Evolutionary conservation across 257 asterid species (phyloP), one percentile per base, ranked within the genome.

Genomic region (Penstemon barbatus): DNA sequence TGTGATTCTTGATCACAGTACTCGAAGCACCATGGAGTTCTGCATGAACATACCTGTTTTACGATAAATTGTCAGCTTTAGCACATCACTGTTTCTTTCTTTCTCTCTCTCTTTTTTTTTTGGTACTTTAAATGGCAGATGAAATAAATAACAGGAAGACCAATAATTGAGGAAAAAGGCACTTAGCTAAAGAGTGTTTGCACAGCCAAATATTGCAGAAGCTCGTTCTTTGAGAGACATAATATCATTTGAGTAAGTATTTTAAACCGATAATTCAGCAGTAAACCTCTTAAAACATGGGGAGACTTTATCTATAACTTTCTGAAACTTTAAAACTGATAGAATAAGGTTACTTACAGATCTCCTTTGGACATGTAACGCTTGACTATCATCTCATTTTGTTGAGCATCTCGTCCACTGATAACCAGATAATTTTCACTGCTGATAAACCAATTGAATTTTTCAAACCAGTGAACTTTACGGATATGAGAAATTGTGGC

Each of bases 11-110:
- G 79, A 94, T 94, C 76, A 94, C 91, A 39, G 97, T 94, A 76
- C 99, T 94, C 60, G 99, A 89, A 68, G 99, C 99, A 67, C 99
- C 99, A 74, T 94, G 96, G 65, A 94, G 96, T 18, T 94, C 97
- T 41, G 99, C 99, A 77, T 94, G 99, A 62, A 91, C 87, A 75
- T 94, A 94, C 91, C 99, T 94, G 70, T 69, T 53, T 69, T 60
- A 63, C 57, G 61, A 69, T 63, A 63, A 63, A 76, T 69, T 54
- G 3, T 39, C 15, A 60, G 18, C 68, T 68, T 62, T 57, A 80
- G 77, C 69, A 70, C 69, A 74, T 51, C 57, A 66, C 7, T 41
- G 33, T 68, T 57, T 68, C 66, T 11, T 6, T 65, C 0, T 19
- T 6, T 15, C 18, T 15, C 18, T 15, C 18, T 15, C 18, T 15